Conservation (phyloP, 148 eudicot genomes). For the Chenopodium formosanum region DNA sequence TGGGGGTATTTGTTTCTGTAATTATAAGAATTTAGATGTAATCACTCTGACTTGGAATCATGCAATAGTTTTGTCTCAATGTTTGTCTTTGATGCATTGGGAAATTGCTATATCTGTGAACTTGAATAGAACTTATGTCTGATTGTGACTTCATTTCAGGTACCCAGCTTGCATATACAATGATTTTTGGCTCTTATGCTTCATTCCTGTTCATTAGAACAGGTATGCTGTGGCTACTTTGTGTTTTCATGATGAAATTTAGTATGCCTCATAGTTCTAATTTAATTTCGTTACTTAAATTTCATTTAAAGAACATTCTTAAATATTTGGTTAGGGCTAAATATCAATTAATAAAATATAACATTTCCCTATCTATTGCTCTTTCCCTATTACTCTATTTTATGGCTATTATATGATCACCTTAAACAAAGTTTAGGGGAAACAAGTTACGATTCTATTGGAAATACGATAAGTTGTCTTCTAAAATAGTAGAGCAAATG, state of each 20-base stretch:
- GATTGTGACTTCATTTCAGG: constrained; percentile 46
- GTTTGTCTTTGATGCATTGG: not conserved
- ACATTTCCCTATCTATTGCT: no score
- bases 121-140: constrained; percentile 4
- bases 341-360: no score
- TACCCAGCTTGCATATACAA: constrained; percentile 86
- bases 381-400: no score
- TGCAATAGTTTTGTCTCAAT: not conserved
- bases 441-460: no score
- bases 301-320: no score
- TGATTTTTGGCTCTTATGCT: constrained; percentile 86
- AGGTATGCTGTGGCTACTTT: constrained; percentile 40
- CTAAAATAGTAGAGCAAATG: no score
- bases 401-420: no score
- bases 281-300: no score
- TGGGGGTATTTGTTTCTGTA: not conserved
- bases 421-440: no score
- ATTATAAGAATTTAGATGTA: not conserved
- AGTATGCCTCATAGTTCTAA: not conserved
- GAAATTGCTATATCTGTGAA: constrained; percentile 4
- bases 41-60: not conserved
- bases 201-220: constrained; percentile 80
- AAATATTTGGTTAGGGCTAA: no score
- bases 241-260: not conserved
- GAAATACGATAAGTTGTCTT: no score